Conservation (phyloP, 1,284 basidiomycete species). For the Ustilago lituana region DNA sequence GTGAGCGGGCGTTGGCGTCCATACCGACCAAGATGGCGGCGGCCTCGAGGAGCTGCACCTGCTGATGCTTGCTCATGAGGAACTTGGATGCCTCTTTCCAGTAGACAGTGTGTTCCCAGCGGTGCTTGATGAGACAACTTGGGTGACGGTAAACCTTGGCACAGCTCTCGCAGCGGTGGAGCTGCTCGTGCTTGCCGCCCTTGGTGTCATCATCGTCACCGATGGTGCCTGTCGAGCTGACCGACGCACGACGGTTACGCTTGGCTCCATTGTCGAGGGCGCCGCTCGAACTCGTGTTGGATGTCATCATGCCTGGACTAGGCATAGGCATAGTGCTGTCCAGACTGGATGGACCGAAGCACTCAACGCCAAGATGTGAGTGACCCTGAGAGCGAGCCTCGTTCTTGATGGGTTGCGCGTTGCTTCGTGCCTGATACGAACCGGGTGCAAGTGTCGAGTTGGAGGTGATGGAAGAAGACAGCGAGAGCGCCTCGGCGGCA, state of each 20-base stretch:
- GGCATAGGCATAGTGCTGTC: constrained; percentile 50
- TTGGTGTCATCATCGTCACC: constrained; percentile 73
- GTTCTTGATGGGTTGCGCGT: constrained; percentile 33
- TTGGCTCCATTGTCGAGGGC: constrained; percentile 14
- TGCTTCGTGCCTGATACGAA: constrained; percentile 37
- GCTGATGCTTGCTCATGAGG: constrained; percentile 94
- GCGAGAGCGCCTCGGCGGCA: constrained; percentile 60
- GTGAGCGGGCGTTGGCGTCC: constrained; percentile 74
- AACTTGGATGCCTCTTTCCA: constrained; percentile 97
- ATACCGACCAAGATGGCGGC: constrained; percentile 84
- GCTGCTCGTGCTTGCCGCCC: constrained; percentile 63
- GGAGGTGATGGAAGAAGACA: constrained; percentile 48
- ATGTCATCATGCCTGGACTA: constrained; percentile 35
- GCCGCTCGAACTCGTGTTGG: constrained; percentile 14
- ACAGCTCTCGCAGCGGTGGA: constrained; percentile 86
- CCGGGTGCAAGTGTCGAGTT: constrained; percentile 45
- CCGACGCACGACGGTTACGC: constrained; percentile 67
- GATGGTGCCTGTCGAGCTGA: constrained; percentile 66
- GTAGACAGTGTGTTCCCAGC: constrained; percentile 96
- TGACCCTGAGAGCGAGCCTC: constrained; percentile 50
- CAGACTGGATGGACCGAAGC: constrained; percentile 54
- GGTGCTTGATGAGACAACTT: constrained; percentile 92
- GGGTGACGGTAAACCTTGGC: constrained; percentile 89
- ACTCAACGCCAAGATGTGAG: constrained; percentile 60
- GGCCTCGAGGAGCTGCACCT: constrained; percentile 95